Evolutionary conservation across 768 basidiomycete species (phyloP).

Genomic region (Mrakia gelida): DNA sequence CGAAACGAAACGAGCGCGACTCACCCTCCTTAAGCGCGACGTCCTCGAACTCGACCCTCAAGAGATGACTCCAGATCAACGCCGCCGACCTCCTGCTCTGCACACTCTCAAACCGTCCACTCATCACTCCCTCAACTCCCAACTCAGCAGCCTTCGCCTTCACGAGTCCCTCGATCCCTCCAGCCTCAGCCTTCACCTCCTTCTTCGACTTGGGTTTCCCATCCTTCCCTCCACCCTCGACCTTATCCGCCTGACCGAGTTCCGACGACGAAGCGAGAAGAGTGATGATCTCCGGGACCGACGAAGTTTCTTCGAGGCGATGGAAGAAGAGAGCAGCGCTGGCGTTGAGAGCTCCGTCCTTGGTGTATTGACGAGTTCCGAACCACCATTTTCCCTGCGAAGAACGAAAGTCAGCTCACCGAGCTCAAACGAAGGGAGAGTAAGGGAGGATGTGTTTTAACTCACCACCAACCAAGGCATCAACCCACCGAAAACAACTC

Average conservation of each 20-base stretch:
- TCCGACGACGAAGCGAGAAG: conserved; percentile 55
- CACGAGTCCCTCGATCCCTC: conserved; percentile 17
- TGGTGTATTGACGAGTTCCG: conserved; percentile 78
- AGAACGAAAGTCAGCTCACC: not conserved
- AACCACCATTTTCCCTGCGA: conserved; percentile 92
- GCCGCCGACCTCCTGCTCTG: conserved; percentile 13
- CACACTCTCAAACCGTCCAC: conserved; percentile 27
- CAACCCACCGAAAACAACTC: conserved; percentile 75
- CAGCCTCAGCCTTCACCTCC: conserved; percentile 25
- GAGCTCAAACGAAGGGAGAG: not conserved
- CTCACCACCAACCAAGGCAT: conserved; percentile 78
- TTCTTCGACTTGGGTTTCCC: conserved; percentile 20
- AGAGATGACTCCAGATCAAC: conserved; percentile 54
- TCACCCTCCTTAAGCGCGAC: conserved; percentile 61
- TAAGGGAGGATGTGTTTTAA: conserved; percentile 27
- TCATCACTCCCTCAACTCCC: conserved; percentile 29
- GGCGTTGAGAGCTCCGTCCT: conserved; percentile 76
- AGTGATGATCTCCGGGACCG: conserved; percentile 65
- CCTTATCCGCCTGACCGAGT: conserved; percentile 34
- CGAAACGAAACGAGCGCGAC: conserved; percentile 37
- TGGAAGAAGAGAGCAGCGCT: conserved; percentile 89
- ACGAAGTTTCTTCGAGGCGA: conserved; percentile 70
- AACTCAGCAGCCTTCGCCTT: conserved; percentile 13
- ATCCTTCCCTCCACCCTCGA: not conserved
- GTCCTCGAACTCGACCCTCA: conserved; percentile 59